These are phyloP conservation scores for Microsporum canis DNA, from an alignment of 2,329 filamentous ascomycete species.

Conservation along the genomic window DNA sequence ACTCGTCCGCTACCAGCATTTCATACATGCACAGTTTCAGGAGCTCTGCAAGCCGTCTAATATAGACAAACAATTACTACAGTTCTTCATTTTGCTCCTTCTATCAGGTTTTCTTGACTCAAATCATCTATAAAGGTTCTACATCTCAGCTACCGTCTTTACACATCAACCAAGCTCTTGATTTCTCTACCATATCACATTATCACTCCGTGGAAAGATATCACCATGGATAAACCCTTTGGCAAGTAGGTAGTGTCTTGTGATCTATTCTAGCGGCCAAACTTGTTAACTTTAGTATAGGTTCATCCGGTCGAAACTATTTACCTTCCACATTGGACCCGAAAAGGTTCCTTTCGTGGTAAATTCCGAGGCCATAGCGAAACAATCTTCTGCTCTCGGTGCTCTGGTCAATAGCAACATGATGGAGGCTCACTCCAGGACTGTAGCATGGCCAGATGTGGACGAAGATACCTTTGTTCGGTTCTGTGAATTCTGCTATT, in stretches of 20 bases:
- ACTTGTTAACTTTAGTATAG: not conserved
- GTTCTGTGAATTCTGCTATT: not conserved
- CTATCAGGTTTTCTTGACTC: no score
- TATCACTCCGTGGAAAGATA: no score
- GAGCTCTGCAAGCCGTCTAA: not conserved
- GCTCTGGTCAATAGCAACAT: not conserved
- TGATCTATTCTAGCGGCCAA: no score
- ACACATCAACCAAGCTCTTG: not conserved
- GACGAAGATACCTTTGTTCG: constrained; percentile 3
- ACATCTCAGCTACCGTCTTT: not conserved
- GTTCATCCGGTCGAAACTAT: not conserved
- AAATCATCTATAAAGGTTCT: not conserved
- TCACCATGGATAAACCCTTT: not conserved
- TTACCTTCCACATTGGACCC: not conserved
- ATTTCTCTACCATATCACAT: not conserved
- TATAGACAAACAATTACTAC: not conserved
- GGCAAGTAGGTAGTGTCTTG: not conserved
- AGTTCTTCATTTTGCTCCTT: no score
- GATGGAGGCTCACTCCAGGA: not conserved
- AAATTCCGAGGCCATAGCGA: not conserved
- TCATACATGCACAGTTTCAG: not conserved
- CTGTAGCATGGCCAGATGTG: not conserved
- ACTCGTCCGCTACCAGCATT: not conserved
- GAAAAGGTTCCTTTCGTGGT: not conserved
- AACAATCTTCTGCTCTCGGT: not conserved